A percentile compares a stretch with the other conserved stretches of the same genome.
These are phyloP conservation scores for Rhizopus sp. DNA, from an alignment of 371 early-diverging fungal species.

Conservation along the genomic window DNA sequence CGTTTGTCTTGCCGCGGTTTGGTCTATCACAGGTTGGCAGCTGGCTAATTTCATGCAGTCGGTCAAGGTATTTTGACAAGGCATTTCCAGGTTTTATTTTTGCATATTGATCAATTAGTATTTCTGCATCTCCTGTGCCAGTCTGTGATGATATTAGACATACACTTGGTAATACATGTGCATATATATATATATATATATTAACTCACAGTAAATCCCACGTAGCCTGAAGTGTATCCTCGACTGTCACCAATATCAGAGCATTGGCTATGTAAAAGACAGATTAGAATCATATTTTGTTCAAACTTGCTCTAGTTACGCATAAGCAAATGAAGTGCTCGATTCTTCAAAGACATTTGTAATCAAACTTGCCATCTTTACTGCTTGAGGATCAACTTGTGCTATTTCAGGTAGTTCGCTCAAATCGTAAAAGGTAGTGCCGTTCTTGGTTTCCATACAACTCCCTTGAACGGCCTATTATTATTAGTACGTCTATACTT, in stretches of 20 bases:
- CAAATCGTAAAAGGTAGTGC: conserved; percentile 35
- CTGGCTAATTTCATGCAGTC: conserved; percentile 27
- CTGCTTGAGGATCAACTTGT: conserved; percentile 10
- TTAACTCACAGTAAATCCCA: conserved; percentile 49
- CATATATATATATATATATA: neutral
- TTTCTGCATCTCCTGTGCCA: conserved; percentile 54
- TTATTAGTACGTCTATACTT: neutral
- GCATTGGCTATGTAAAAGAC: conserved; percentile 23
- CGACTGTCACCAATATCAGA: conserved; percentile 40
- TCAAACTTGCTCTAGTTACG: conserved; percentile 19
- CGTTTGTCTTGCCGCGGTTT: conserved; percentile 19
- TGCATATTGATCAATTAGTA: conserved; percentile 39
- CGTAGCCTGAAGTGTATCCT: conserved; percentile 51
- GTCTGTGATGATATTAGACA: conserved; percentile 24
- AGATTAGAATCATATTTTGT: neutral
- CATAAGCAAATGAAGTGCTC: conserved; percentile 32
- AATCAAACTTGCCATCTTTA: conserved; percentile 34
- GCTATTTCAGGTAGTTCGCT: conserved; percentile 23
- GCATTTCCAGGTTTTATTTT: conserved; percentile 26
- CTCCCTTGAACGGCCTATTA: conserved; percentile 18
- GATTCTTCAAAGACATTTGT: conserved; percentile 49
- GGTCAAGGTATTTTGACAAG: conserved; percentile 23
- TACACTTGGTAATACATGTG: neutral
- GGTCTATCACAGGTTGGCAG: conserved; percentile 31
- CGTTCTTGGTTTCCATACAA: conserved; percentile 25